phyloP scores from a whole-genome alignment of 2,329 filamentous ascomycete genomes.

The Alternaria incomplexa region DNA sequence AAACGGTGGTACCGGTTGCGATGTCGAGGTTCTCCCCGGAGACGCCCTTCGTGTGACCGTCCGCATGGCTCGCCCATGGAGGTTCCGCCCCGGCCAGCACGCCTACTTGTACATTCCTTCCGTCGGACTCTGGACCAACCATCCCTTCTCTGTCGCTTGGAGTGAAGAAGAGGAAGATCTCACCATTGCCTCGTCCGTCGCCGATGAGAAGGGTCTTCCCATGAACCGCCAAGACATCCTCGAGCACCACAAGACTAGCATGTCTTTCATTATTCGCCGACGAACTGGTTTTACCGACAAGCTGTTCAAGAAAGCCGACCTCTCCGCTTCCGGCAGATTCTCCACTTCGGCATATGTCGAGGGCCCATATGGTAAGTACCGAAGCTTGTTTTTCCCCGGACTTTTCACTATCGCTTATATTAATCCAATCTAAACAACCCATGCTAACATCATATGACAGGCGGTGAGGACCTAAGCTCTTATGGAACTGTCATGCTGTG shows the following conservation, averaged over 20 bases:
- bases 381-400: slow-evolving; percentile 34
- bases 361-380: slow-evolving; percentile 73
- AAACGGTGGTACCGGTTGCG: slow-evolving; percentile 68
- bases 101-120: slow-evolving; percentile 79
- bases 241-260: slow-evolving; percentile 59
- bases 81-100: slow-evolving; percentile 76
- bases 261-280: slow-evolving; percentile 86
- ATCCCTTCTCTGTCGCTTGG: slow-evolving; percentile 82
- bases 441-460: slow-evolving; percentile 48
- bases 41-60: slow-evolving; percentile 77
- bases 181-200: slow-evolving; percentile 30
- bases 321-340: slow-evolving; percentile 60
- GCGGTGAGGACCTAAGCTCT: slow-evolving; percentile 83
- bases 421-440: slow-evolving; percentile 23
- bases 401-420: slow-evolving; percentile 31
- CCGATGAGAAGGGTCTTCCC: slow-evolving; percentile 55
- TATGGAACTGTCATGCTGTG: slow-evolving; percentile 93
- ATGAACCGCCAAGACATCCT: slow-evolving; percentile 60
- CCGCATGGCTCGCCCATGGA: slow-evolving; percentile 77
- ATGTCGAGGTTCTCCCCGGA: slow-evolving; percentile 77
- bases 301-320: slow-evolving; percentile 73
- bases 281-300: slow-evolving; percentile 87
- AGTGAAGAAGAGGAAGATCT: slow-evolving; percentile 65
- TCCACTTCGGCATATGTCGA: slow-evolving; percentile 78
- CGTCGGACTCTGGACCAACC: slow-evolving; percentile 74